Evolutionary conservation across 2,329 filamentous ascomycete species (phyloP).

Genomic region (Microcera coccophila): DNA sequence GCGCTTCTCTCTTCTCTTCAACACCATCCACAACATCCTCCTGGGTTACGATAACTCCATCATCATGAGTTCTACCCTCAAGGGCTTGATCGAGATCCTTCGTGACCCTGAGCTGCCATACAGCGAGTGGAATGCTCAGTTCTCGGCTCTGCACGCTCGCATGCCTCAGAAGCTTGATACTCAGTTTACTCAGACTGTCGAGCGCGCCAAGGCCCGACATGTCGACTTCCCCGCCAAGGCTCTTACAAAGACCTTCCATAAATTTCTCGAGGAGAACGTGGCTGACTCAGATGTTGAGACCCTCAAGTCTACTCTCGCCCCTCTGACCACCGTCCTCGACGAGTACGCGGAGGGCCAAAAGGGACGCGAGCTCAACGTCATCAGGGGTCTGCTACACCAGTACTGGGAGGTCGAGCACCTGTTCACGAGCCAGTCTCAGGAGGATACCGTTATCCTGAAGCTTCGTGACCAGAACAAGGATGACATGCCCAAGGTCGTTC

Average conservation of each 20-base stretch:
- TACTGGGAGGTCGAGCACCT: conserved; percentile 82
- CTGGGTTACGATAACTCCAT: conserved; percentile 95
- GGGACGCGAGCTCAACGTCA: conserved; percentile 79
- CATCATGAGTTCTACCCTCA: conserved; percentile 83
- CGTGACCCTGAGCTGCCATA: conserved; percentile 88
- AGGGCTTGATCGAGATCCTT: conserved; percentile 85
- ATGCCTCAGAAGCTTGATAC: conserved; percentile 93
- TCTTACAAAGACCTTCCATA: conserved; percentile 75
- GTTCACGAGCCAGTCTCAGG: conserved; percentile 83
- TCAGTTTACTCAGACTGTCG: conserved; percentile 78
- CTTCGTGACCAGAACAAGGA: conserved; percentile 97
- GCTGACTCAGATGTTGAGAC: conserved; percentile 67
- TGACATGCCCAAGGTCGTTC: conserved; percentile 76
- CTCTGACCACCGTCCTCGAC: conserved; percentile 72
- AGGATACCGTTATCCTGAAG: conserved; percentile 89
- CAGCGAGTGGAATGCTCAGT: conserved; percentile 93
- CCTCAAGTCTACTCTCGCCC: conserved; percentile 68
- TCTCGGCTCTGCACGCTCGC: conserved; percentile 91
- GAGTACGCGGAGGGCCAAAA: conserved; percentile 86
- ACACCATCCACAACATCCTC: conserved; percentile 81
- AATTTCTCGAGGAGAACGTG: conserved; percentile 86
- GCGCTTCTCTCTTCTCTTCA: conserved; percentile 72
- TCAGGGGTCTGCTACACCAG: conserved; percentile 71
- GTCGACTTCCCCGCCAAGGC: conserved; percentile 90
- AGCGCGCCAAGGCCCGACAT: conserved; percentile 72